Evolutionary conservation across 352 stramenopile species (phyloP), one percentile per base, ranked within the genome.

Genomic region (Plasmopara viticola): DNA sequence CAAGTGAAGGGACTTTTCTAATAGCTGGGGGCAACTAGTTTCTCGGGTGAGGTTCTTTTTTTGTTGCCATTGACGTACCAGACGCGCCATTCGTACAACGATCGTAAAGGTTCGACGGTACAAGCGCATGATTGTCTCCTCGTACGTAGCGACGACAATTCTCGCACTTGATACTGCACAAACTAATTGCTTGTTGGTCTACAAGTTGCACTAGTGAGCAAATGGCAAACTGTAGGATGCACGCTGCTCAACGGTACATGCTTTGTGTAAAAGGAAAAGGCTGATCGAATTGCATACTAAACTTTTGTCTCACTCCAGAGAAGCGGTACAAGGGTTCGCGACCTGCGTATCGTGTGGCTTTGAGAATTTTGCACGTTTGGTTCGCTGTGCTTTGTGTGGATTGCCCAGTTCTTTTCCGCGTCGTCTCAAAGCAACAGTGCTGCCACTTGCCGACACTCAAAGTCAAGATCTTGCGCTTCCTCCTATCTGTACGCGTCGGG

Each of bases 281-380:
- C 37, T 17, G 10, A 12, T 5, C 31, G 10, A 35, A 35, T 41
- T 15, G 6, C 6, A 41, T 41, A 8, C 37, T 10, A n/a, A 42
- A 29, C 9, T 33, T 5, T 53, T 20, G 9, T 10, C 15, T 44
- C 30, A 40, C 10, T 20, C 51, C 41, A 81, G 70, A 30, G 58
- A 80, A 58, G 67, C 70, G 8, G 56, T 61, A 20, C 56, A 53
- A 29, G 73, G 70, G 31, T 77, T 66, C 42, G 57, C 62, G 2
- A 44, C 48, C 6, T 84, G 73, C 25, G 33, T 53, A n/a, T 45
- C 66, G 31, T 82, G 73, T 14, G 73, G 65, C 29, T 84, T 84
- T 47, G 64, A 73, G 46, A 82, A 84, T 54, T 80, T 82, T 17
- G 64, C 62, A 34, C 57, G 60, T 9, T 56, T 68, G 1, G 17